Conservation (phyloP, 2,329 filamentous ascomycete genomes). For the Trichoderma sp. region DNA sequence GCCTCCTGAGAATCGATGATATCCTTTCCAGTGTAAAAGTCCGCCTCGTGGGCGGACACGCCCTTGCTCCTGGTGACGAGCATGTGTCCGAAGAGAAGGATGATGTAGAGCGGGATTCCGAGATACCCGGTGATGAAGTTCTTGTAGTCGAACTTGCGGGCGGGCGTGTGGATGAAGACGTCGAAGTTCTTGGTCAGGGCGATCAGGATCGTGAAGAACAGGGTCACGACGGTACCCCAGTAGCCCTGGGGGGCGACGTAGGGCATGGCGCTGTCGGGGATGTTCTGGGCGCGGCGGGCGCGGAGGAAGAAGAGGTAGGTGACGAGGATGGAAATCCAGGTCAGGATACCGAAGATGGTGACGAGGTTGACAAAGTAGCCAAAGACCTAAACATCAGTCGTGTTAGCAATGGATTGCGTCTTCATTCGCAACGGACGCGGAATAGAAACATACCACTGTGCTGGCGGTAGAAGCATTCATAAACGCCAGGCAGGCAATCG, state of each 20-base stretch:
- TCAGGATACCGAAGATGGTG: constrained; percentile 63
- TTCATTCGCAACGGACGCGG: too few species aligned
- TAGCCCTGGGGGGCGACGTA: constrained; percentile 71
- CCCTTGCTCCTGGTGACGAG: constrained; percentile 50
- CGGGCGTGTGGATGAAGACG: constrained; percentile 58
- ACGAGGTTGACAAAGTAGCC: constrained; percentile 65
- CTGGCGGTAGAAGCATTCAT: constrained; percentile 60
- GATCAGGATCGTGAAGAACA: constrained; percentile 69
- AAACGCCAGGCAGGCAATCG: constrained; percentile 65
- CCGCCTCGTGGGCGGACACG: constrained; percentile 56
- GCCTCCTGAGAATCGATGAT: constrained; percentile 70
- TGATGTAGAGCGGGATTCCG: constrained; percentile 71
- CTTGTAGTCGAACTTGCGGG: constrained; percentile 64
- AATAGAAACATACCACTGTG: constrained; percentile 29
- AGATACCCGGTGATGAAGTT: constrained; percentile 75
- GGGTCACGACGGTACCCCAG: constrained; percentile 63
- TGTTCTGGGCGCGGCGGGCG: constrained; percentile 58
- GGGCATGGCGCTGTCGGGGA: constrained; percentile 53
- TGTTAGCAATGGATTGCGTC: not conserved
- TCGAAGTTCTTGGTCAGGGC: constrained; percentile 79
- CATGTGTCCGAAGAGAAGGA: constrained; percentile 68
- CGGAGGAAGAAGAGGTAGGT: constrained; percentile 65
- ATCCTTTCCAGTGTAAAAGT: constrained; percentile 71
- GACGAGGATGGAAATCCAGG: constrained; percentile 66
- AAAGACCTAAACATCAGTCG: constrained; percentile 45